Evolutionary conservation across 2,329 filamentous ascomycete genomes (phyloP).

Genomic region (Paecilomyces sp.): DNA sequence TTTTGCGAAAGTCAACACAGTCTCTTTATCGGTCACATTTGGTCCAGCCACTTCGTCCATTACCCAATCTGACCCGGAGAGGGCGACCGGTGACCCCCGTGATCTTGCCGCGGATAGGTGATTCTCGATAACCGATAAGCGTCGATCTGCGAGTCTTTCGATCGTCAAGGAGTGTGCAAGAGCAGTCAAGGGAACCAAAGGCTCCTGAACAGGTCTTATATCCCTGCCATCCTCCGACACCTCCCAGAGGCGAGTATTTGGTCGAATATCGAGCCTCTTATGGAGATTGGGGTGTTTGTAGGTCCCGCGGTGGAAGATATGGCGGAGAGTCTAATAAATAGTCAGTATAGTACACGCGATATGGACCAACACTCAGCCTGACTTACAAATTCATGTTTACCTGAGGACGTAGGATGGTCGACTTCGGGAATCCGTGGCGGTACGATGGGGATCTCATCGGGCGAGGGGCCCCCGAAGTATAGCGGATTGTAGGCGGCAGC

Average conservation of each 20-base stretch:
- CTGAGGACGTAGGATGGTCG: slow-evolving; percentile 11
- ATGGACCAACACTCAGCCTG: not conserved
- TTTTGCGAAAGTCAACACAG: slow-evolving; percentile 72
- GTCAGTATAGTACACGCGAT: slow-evolving; percentile 1
- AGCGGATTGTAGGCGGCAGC: slow-evolving; percentile 15
- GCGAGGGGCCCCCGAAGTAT: slow-evolving; percentile 16
- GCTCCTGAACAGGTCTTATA: slow-evolving; percentile 38
- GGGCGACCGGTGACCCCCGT: slow-evolving; percentile 58
- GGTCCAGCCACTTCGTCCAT: slow-evolving; percentile 71
- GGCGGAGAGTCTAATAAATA: slow-evolving; percentile 52
- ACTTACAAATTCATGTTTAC: slow-evolving; percentile 31
- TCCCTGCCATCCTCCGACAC: slow-evolving; percentile 33
- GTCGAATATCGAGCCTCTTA: slow-evolving; percentile 63
- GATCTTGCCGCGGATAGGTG: slow-evolving; percentile 67
- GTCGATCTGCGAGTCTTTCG: slow-evolving; percentile 72
- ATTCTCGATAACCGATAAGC: slow-evolving; percentile 67
- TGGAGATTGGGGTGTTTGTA: slow-evolving; percentile 71
- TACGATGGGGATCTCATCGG: slow-evolving; percentile 20
- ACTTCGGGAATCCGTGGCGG: slow-evolving; percentile 25
- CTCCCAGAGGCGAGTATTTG: slow-evolving; percentile 48
- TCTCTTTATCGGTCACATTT: slow-evolving; percentile 77
- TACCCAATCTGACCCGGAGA: slow-evolving; percentile 73
- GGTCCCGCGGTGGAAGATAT: slow-evolving; percentile 89
- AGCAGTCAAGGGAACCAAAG: slow-evolving; percentile 49
- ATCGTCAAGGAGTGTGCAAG: slow-evolving; percentile 64